Evolutionary conservation across 495 filamentous ascomycete genomes (phyloP), one percentile per base, ranked within the genome.

Genomic region (Penicillium lividum): DNA sequence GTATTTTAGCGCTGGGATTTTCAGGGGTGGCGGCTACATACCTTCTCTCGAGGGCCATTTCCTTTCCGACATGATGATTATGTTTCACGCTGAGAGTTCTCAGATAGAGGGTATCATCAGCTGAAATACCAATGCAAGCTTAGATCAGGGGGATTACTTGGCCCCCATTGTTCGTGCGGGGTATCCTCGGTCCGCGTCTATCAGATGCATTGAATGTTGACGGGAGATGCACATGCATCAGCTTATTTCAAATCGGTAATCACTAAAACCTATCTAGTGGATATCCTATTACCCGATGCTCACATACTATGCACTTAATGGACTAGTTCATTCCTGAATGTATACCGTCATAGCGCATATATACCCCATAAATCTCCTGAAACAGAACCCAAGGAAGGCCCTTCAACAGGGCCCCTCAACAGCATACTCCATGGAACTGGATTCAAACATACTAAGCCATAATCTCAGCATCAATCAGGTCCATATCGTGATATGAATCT

Each of bases 31-130:
- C 11, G 51, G 9, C 30, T 16, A 25, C 22, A 33, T 65, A 69
- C 70, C 72, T 69, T 75, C 72, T 54, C 69, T 63, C 15, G 72
- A 75, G 40, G 59, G 58, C 70, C 70, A 74, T 49, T 46, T 63
- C 34, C 53, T 63, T 52, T 46, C 58, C 8, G 62, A 16, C 70
- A 73, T 73, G 27, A 40, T 56, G 28, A 47, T 9, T 36, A 11
- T 36, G 33, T 11, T 11, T 11, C 33, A 36, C 33, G 13, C 10
- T 36, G 33, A 11, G 9, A 36, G 10, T 10, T 22, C 22, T 22
- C 22, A 13, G 7, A 11, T 3, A 11, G 33, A 8, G 33, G 33
- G 13, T 13, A 6, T 33, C 1, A 7, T 33, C 31, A 6, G 33
- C 33, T 36, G 33, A 36, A 36, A 36, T 36, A 36, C 25, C 43